Conservation (phyloP, 2,329 filamentous ascomycete species). For the Endoconidiophora polonica region DNA sequence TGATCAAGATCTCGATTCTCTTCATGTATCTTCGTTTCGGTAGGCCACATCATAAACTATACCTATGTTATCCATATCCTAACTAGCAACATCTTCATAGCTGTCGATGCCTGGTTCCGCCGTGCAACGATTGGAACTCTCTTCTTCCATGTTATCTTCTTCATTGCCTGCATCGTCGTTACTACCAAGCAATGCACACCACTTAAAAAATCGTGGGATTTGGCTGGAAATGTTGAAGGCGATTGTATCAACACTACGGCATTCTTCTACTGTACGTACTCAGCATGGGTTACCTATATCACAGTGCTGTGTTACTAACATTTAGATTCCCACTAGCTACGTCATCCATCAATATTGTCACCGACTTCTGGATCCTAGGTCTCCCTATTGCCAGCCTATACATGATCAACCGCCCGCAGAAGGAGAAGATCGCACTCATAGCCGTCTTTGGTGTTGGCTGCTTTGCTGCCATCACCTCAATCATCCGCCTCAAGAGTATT, state of each 20-base stretch:
- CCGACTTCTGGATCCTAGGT: constrained; percentile 28
- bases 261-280: constrained; percentile 25
- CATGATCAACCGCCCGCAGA: constrained; percentile 28
- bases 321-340: constrained; percentile 18
- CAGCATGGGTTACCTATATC: too few relatives aligned
- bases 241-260: constrained; percentile 25
- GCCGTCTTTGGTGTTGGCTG: constrained; percentile 26
- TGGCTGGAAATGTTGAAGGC: constrained; percentile 18
- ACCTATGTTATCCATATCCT: background rate
- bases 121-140: constrained; percentile 20
- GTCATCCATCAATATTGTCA: constrained; percentile 28
- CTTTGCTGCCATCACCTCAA: constrained; percentile 23
- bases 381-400: constrained; percentile 29
- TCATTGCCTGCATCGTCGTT: constrained; percentile 23
- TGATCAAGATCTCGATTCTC: constrained; percentile 28
- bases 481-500: constrained; percentile 25
- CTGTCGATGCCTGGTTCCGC: constrained; percentile 12
- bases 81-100: background rate
- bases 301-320: background rate
- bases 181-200: constrained; percentile 27
- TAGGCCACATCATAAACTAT: constrained; percentile 14
- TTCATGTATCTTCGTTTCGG: constrained; percentile 30
- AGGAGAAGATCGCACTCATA: constrained; percentile 33
- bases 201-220: constrained; percentile 26
- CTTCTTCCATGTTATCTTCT: constrained; percentile 24